Evolutionary conservation across 768 basidiomycete genomes (phyloP).

Genomic region (Melanogaster broomeanus): DNA sequence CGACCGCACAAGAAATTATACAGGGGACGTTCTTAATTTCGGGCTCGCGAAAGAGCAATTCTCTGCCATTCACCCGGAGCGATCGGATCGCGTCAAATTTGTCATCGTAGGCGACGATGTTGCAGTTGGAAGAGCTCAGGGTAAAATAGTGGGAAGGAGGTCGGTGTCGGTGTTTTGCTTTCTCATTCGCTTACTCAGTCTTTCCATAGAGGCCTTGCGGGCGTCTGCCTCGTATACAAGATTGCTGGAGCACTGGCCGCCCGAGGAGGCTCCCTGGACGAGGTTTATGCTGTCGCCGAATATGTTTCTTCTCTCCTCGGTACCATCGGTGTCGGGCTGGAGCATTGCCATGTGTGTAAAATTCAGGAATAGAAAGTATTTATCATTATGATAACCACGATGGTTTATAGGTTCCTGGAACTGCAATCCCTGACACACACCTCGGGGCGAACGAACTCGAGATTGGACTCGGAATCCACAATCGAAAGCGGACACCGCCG

Average conservation of each 20-base stretch:
- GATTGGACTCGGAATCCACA: constrained; percentile 91
- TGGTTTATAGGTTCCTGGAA: constrained; percentile 69
- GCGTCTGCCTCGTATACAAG: constrained; percentile 86
- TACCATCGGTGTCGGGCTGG: constrained; percentile 85
- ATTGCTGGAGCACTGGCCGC: constrained; percentile 83
- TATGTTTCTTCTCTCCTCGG: constrained; percentile 67
- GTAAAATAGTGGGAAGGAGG: constrained; percentile 84
- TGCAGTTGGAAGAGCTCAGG: constrained; percentile 79
- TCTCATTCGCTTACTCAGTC: neutral
- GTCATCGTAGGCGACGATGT: constrained; percentile 91
- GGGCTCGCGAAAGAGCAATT: constrained; percentile 88
- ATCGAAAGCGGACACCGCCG: constrained; percentile 78
- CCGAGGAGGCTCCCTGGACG: constrained; percentile 63
- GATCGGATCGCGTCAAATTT: constrained; percentile 68
- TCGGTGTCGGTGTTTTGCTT: constrained; percentile 17
- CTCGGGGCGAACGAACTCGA: constrained; percentile 71
- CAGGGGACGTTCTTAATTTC: constrained; percentile 90
- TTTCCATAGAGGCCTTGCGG: constrained; percentile 70
- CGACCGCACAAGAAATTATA: constrained; percentile 64
- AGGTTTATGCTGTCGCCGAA: constrained; percentile 67
- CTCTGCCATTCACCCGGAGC: constrained; percentile 66
- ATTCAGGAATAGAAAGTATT: neutral
- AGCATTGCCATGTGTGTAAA: constrained; percentile 76
- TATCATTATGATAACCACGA: neutral
- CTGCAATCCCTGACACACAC: constrained; percentile 55